Conservation (phyloP, 2,329 filamentous ascomycete genomes). For the Metarhizium sp. region DNA sequence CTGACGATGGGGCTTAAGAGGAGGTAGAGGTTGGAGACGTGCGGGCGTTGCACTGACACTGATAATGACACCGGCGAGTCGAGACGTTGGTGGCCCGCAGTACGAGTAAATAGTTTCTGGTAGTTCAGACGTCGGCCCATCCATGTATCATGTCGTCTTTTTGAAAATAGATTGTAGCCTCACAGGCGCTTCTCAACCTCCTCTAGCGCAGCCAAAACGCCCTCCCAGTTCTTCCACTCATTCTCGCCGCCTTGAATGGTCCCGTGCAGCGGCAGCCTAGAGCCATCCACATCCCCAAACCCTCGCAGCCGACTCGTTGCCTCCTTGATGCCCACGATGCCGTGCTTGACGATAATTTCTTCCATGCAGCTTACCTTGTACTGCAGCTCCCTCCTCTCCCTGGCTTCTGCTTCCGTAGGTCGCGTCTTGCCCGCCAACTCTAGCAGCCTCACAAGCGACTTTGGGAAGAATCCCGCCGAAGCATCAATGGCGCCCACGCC, state of each 20-base stretch:
- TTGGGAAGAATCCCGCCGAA: constrained; percentile 53
- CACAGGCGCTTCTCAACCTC: constrained; percentile 28
- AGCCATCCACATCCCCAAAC: constrained; percentile 49
- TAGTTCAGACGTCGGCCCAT: too few species aligned
- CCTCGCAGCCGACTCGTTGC: constrained; percentile 48
- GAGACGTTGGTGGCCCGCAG: too few species aligned
- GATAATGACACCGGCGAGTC: too few species aligned
- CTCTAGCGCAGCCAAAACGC: constrained; percentile 31
- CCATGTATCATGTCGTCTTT: too few species aligned
- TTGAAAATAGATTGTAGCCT: not conserved
- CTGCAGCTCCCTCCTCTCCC: constrained; percentile 46
- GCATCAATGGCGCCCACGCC: constrained; percentile 54
- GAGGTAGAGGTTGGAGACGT: too few species aligned
- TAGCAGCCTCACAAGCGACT: constrained; percentile 49
- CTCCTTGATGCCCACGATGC: constrained; percentile 58
- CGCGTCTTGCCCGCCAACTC: constrained; percentile 27
- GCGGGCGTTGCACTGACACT: too few species aligned
- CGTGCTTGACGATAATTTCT: constrained; percentile 50
- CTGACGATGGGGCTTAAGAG: too few species aligned
- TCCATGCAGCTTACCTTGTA: constrained; percentile 52
- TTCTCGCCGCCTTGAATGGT: constrained; percentile 45
- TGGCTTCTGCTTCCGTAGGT: constrained; percentile 29
- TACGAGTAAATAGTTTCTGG: too few species aligned
- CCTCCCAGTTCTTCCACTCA: constrained; percentile 46
- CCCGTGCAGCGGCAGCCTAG: constrained; percentile 47